Evolutionary conservation across 148 eudicot species (phyloP).

Genomic region (Rhododendron vialii): DNA sequence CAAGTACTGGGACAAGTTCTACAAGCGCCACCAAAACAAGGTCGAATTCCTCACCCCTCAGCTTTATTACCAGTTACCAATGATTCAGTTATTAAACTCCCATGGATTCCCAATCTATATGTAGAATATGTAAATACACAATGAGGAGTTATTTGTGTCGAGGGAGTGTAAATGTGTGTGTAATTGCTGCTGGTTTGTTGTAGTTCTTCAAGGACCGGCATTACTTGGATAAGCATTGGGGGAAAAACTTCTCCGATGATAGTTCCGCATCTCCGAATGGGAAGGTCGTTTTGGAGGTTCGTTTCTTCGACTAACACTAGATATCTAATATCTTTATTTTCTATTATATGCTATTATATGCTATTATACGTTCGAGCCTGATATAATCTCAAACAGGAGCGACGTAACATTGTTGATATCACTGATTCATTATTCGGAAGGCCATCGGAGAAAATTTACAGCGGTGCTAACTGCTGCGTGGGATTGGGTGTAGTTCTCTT

Average conservation of each 20-base stretch:
- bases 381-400: background rate
- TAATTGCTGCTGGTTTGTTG: background rate
- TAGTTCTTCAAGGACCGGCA: conserved; percentile 53
- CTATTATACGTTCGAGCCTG: background rate
- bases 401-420: background rate
- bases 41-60: conserved; percentile 7
- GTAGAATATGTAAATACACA: background rate
- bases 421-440: too few relatives aligned
- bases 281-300: conserved; percentile 41
- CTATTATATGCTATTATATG: too few relatives aligned
- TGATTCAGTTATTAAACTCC: background rate
- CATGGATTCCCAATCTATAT: background rate
- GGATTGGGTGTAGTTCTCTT: background rate
- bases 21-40: conserved; percentile 37
- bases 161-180: background rate
- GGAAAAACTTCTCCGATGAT: conserved; percentile 26
- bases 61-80: background rate
- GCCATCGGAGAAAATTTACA: too few relatives aligned
- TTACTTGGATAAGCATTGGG: conserved; percentile 52
- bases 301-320: background rate
- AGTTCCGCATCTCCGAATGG: conserved; percentile 11
- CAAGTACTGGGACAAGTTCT: conserved; percentile 39
- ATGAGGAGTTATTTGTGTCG: background rate
- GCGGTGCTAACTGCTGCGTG: too few relatives aligned
- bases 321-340: background rate